A percentile compares a stretch with the other conserved stretches of the same genome.
Conservation (phyloP, 1,139 yeast species). For the Scheffersomyces lignicola region DNA sequence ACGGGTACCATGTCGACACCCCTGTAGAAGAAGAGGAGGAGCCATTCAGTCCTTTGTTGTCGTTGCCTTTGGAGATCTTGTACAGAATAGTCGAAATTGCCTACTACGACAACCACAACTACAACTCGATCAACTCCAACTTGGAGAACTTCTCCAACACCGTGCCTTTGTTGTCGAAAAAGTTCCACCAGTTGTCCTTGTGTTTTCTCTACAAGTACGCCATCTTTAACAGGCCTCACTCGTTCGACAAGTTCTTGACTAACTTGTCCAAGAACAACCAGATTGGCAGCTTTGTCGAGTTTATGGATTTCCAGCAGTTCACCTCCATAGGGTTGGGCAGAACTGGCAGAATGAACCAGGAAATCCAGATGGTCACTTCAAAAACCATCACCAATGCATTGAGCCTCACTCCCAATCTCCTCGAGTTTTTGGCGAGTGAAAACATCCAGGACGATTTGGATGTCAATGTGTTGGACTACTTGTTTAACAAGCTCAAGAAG, state of each 20-base stretch:
- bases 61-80: slow-evolving; percentile 44
- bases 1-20: slow-evolving; percentile 4
- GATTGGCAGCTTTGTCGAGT: slow-evolving; percentile 68
- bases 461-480: slow-evolving; percentile 52
- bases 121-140: slow-evolving; percentile 41
- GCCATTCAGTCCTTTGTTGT: slow-evolving; percentile 15
- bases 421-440: slow-evolving; percentile 82
- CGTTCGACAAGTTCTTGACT: slow-evolving; percentile 69
- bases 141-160: slow-evolving; percentile 44
- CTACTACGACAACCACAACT: slow-evolving; percentile 39
- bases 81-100: slow-evolving; percentile 45
- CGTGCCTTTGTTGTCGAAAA: slow-evolving; percentile 36
- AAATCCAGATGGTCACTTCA: slow-evolving; percentile 86
- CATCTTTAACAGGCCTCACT: slow-evolving; percentile 75
- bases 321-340: slow-evolving; percentile 90
- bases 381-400: slow-evolving; percentile 67
- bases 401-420: slow-evolving; percentile 60
- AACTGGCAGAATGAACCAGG: slow-evolving; percentile 85
- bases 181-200: slow-evolving; percentile 32
- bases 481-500: slow-evolving; percentile 60
- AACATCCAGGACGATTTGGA: slow-evolving; percentile 85
- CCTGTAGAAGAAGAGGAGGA: slow-evolving; percentile 8
- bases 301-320: slow-evolving; percentile 84
- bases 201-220: slow-evolving; percentile 63
- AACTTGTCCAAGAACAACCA: slow-evolving; percentile 52